Evolutionary conservation across 108 stramenopile species (phyloP), one percentile per base, ranked within the genome.

Genomic region (Asterionellopsis glacialis): DNA sequence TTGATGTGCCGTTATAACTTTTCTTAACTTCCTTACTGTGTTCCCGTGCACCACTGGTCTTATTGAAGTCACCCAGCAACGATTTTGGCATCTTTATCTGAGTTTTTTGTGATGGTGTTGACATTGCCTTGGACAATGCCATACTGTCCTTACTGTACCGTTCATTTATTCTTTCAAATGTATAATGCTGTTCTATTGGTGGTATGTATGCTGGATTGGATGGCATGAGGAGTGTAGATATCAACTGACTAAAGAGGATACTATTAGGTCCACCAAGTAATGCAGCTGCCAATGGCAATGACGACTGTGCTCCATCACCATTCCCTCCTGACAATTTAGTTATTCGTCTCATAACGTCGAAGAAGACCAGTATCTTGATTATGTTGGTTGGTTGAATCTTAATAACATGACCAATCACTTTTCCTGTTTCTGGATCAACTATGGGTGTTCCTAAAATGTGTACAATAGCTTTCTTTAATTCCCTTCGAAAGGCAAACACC

Each of bases 131-230:
- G 21, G 67, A 55, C 7, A 76, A 58, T 0, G 81, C 81, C 72
- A 72, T 56, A 45, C 79, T 75, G 65, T 88, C 87, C 55, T 77
- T 80, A 24, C 67, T 50, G 57, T 85, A 84, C 44, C 79, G 66
- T 58, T 85, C 83, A 61, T 85, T 88, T 44, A 88, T 48, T 16
- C 73, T 63, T 67, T 92, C 90, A 63, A 92, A 92, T 21, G 85
- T 77, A 47, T 72, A 92, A 65, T 92, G 90, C 56, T 92, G 90
- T 16, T 77, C 58, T 21, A 85, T 26, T 0, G 84, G 79, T 4
- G 90, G 90, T 21, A 88, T 23, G 55, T 77, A 85, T 18, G 80
- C 83, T 1, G 77, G 63, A 59, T 69, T 78, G 48, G 50, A 50
- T 14, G 13, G 44, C 4, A 53, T 43, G 55, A 64, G 23, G 27